A percentile compares a stretch with the other conserved stretches of the same genome.
Conservation (phyloP, 2,329 filamentous ascomycete species). For the Aspergillus candidus region DNA sequence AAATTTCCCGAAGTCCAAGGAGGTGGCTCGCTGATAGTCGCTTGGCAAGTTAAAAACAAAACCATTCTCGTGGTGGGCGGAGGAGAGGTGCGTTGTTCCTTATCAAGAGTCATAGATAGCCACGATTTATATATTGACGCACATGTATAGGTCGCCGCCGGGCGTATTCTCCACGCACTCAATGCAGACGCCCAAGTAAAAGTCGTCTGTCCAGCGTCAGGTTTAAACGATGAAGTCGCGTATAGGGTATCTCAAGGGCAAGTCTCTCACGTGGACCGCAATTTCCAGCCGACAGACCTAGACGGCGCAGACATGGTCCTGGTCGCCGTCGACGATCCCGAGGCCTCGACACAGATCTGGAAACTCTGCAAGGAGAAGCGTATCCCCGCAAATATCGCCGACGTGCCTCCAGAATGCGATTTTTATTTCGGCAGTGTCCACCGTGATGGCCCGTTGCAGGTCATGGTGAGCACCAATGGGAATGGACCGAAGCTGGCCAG, state of each 20-base stretch:
- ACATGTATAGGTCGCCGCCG: constrained; percentile 72
- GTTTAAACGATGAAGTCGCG: constrained; percentile 82
- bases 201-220: constrained; percentile 70
- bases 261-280: constrained; percentile 72
- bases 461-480: constrained; percentile 98
- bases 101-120: constrained; percentile 1
- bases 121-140: constrained; percentile 8
- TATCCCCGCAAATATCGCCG: constrained; percentile 90
- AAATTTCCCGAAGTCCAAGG: constrained; percentile 76
- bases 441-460: constrained; percentile 87
- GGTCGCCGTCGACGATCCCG: constrained; percentile 86
- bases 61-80: constrained; percentile 88
- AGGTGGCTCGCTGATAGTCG: constrained; percentile 86
- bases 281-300: constrained; percentile 81
- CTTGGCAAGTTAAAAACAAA: constrained; percentile 91
- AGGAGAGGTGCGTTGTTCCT: constrained; percentile 64
- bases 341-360: constrained; percentile 85
- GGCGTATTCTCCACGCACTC: constrained; percentile 86
- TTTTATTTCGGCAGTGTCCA: constrained; percentile 98
- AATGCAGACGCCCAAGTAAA: constrained; percentile 90
- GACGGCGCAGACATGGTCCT: constrained; percentile 80
- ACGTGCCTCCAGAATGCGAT: constrained; percentile 93
- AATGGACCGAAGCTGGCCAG: constrained; percentile 89
- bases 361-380: constrained; percentile 80
- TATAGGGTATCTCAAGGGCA: constrained; percentile 70